These are phyloP conservation scores for Globisporangium perplexum DNA, from an alignment of 352 stramenopile species.

Conservation along the genomic window DNA sequence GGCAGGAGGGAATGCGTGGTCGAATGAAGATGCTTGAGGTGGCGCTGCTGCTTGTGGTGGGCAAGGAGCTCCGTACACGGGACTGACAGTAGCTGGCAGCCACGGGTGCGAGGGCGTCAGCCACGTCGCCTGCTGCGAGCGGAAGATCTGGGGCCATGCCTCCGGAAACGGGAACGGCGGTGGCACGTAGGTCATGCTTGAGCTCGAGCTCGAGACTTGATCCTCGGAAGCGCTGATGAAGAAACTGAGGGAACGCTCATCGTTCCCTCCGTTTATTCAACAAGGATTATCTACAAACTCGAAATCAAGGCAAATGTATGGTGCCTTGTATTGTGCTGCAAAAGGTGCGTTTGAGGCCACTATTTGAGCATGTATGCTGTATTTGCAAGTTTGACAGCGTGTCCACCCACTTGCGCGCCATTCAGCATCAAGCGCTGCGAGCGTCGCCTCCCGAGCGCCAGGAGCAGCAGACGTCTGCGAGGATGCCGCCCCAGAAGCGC, in stretches of 20 bases:
- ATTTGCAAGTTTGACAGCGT: conserved; percentile 5
- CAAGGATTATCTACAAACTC: too few relatives aligned
- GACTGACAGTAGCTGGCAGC: not conserved
- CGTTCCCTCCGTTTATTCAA: too few relatives aligned
- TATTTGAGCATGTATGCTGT: not conserved
- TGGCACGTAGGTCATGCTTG: conserved; percentile 43
- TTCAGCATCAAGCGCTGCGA: not conserved
- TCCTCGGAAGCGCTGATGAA: too few relatives aligned
- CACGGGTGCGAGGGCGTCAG: conserved; percentile 12
- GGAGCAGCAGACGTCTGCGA: not conserved
- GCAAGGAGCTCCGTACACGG: too few relatives aligned
- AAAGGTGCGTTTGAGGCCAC: not conserved
- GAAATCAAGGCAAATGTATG: not conserved
- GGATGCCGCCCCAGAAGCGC: conserved; percentile 33
- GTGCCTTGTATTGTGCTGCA: not conserved
- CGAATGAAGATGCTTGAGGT: not conserved
- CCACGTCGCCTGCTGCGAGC: conserved; percentile 36
- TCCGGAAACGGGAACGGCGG: conserved; percentile 79
- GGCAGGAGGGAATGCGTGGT: not conserved
- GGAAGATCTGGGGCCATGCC: conserved; percentile 46
- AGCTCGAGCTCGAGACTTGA: conserved; percentile 4
- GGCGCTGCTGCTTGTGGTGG: not conserved
- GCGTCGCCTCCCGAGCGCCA: too few relatives aligned
- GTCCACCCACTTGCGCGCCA: not conserved
- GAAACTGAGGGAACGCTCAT: too few relatives aligned